Evolutionary conservation across 352 stramenopile species (phyloP), one percentile per base, ranked within the genome.

Genomic region (Discostella stelligera): DNA sequence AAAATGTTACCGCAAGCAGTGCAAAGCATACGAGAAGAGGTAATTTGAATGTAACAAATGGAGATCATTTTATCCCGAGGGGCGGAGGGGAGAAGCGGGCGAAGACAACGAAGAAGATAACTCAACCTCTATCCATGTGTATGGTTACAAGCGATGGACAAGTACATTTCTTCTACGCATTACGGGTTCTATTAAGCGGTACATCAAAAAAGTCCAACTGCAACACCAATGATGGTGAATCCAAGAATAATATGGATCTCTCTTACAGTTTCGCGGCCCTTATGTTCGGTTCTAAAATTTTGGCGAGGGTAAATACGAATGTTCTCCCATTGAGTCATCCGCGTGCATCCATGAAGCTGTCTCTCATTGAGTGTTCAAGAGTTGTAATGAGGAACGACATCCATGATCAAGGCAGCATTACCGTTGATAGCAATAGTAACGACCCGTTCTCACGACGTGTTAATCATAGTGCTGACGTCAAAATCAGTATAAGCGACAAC

Each of bases 251-350:
- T 23, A 27, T 74, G 37, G 64, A 66, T 27, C 54, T 77, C 11
- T 79, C 67, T 2, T 68, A 71, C 32, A 72, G 73, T 23, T 81
- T 89, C 62, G 75, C 76, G 13, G 53, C 68, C 49, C 80, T 90
- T 46, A 71, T 92, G 16, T 77, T 90, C 18, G 86, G 84, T 46
- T 37, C 59, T 14, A 58, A 83, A 7, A 50, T 92, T 20, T 81
- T 85, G 49, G 27, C 67, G 23, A 74, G 70, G 20, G 20, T 92
- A 5, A 63, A 85, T 59, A 39, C 82, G 18, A 62, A 67, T 53
- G 75, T 85, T 16, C 56, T 75, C 27, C 86, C 86, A 37, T 55
- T 90, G n/a, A 86, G 73, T 58, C 39, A 79, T 59, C 86, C 86
- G 0, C 18, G 63, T 59, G 65, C 68, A 10, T 82, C 77, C 7